These are phyloP conservation scores for Backusella mclennaniae DNA, from an alignment of 192 early-diverging fungal genomes.

Conservation along the genomic window DNA sequence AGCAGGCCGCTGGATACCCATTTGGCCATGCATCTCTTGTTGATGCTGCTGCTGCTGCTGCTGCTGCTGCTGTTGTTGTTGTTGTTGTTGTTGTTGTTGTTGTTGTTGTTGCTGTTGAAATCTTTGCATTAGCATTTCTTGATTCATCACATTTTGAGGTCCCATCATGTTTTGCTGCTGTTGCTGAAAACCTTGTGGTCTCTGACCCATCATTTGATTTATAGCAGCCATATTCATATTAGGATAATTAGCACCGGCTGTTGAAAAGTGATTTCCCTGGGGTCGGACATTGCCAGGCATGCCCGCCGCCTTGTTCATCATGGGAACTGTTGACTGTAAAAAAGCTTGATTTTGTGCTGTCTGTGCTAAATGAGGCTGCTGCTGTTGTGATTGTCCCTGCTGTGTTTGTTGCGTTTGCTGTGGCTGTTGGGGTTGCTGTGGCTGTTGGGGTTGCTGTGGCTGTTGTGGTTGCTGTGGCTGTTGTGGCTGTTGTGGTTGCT, in stretches of 20 bases:
- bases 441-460: constrained; percentile 23
- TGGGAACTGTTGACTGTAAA: not conserved
- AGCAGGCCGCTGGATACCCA: not conserved
- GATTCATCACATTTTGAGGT: constrained; percentile 6
- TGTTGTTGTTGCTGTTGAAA: constrained; percentile 21
- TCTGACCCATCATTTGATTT: constrained; percentile 5
- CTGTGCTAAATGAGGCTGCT: not conserved
- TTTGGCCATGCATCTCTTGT: constrained; percentile 1
- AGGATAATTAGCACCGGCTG: not conserved
- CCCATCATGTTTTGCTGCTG: constrained; percentile 6
- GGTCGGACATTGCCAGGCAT: not conserved
- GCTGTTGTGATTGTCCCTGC: not conserved
- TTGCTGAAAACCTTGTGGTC: constrained; percentile 14
- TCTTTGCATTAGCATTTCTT: constrained; percentile 3
- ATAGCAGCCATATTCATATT: not conserved
- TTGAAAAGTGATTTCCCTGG: not conserved
- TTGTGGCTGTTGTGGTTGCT: constrained; percentile 5
- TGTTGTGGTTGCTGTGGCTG: constrained; percentile 20
- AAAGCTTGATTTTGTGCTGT: not conserved
- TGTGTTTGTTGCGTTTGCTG: constrained; percentile 26
- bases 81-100: constrained; percentile 19
- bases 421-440: not conserved
- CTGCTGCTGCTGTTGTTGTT: constrained; percentile 18
- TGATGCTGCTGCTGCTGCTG: constrained; percentile 23
- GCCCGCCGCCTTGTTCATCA: not conserved